phyloP scores from a whole-genome alignment of 441 rosid species.

The Gossypium davidsonii region DNA sequence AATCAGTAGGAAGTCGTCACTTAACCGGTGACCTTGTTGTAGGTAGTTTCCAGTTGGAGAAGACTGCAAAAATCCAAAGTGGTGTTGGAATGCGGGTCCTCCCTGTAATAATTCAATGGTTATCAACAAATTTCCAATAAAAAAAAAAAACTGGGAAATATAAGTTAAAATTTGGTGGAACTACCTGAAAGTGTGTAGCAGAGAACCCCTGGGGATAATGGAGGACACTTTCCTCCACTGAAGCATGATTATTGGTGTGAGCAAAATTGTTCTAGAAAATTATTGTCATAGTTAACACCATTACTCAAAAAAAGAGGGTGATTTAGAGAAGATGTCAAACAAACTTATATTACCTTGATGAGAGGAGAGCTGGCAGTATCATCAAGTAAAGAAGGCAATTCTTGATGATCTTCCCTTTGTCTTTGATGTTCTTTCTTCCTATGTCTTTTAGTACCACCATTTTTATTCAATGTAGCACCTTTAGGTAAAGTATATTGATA shows the following conservation, averaged over 20 bases:
- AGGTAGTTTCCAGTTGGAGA: conserved; percentile 41
- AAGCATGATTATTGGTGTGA: conserved; percentile 30
- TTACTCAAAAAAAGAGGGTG: neutral
- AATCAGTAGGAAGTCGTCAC: conserved; percentile 15
- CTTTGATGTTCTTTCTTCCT: conserved; percentile 31
- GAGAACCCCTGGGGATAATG: conserved; percentile 66
- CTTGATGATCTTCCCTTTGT: conserved; percentile 27
- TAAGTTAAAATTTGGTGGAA: neutral
- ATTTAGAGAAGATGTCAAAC: neutral
- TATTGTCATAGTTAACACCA: neutral
- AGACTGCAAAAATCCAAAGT: conserved; percentile 46
- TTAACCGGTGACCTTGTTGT: conserved; percentile 56
- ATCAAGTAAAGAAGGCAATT: conserved; percentile 51
- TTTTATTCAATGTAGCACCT: conserved; percentile 12
- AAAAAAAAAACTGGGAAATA: neutral
- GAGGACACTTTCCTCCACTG: conserved; percentile 49
- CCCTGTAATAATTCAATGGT: conserved; percentile 37
- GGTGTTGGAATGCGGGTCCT: conserved; percentile 52
- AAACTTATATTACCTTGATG: conserved; percentile 8
- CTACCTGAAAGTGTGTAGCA: conserved; percentile 63
- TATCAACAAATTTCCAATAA: neutral
- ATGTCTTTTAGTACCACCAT: conserved; percentile 27
- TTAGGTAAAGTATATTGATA: conserved; percentile 9
- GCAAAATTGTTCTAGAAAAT: conserved; percentile 35
- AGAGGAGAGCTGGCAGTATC: conserved; percentile 93